Conservation (phyloP, 768 basidiomycete species). For the Trametes sanguinea region DNA sequence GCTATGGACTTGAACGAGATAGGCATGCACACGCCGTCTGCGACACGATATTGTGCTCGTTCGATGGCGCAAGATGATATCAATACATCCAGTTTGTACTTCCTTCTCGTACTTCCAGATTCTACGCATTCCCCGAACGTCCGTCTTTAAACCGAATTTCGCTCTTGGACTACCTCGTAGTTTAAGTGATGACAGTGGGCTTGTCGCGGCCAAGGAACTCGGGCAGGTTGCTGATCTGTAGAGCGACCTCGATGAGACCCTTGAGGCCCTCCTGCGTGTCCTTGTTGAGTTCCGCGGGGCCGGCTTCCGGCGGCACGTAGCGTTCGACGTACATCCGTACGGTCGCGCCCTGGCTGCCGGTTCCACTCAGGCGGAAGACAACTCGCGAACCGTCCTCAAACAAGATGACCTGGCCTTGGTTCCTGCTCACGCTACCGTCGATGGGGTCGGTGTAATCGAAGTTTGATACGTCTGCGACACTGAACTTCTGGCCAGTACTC, state of each 20-base stretch:
- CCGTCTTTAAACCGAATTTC: background rate
- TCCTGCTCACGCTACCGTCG: conserved; percentile 87
- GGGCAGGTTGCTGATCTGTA: conserved; percentile 81
- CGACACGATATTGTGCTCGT: no score
- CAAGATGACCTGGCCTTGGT: conserved; percentile 92
- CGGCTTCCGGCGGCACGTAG: conserved; percentile 72
- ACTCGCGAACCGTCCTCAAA: conserved; percentile 93
- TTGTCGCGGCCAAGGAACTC: conserved; percentile 83
- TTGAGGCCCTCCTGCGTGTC: conserved; percentile 88
- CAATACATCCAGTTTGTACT: conserved; percentile 17
- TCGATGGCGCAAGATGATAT: background rate
- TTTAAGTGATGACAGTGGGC: conserved; percentile 90
- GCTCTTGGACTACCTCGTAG: background rate
- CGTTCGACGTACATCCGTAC: conserved; percentile 96
- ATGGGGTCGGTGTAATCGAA: conserved; percentile 99
- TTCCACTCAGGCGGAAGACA: conserved; percentile 95
- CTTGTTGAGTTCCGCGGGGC: conserved; percentile 67
- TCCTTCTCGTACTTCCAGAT: background rate
- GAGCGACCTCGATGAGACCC: conserved; percentile 94
- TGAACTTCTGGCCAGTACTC: conserved; percentile 71
- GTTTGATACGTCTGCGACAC: conserved; percentile 74
- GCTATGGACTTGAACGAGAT: no score
- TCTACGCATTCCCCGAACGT: conserved; percentile 10
- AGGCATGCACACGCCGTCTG: no score
- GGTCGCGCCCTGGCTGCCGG: conserved; percentile 94